Base-by-base conservation (phyloP, 345 rosid genomes). In the Camelina neglecta region DNA sequence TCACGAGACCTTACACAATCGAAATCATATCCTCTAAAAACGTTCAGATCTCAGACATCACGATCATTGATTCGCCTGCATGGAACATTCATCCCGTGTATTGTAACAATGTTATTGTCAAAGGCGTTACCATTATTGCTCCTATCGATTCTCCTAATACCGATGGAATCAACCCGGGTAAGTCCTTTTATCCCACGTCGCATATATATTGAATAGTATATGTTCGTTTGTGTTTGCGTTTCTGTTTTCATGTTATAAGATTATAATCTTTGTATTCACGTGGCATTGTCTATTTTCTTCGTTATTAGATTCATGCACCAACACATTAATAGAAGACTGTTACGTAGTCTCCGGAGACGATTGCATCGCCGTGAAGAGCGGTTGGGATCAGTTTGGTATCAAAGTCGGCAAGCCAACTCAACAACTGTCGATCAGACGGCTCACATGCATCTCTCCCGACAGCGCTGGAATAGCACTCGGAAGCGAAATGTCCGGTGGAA, bases 71-170 rank as follows among this genome's bases (percentile, higher is more conserved):
- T 72, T 93, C 98, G 1, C 98, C 98, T 12, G 83, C 95, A 15
- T 90, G 98, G 98, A 85, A 90, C 73, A 86, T 89, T 66, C 96
- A 93, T 73, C 97, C 97, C 6, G 83, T 83, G 6, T 93, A 90
- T 36, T 77, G 92, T 85, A 88, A 83, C 73, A 81, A 89, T 35
- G 84, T 95, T 51, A 60, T 88, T 55, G 81, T 92, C 21, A 86
- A 73, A 81, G 86, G 90, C 54, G 75, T 94, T 41, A 92, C 96
- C 4, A 79, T 95, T 75, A 70, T 92, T 6, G 97, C 97, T n/a
- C 99, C 97, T 2, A 88, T 89, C 3, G 80, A 77, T 26, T 82
- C 86, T 38, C 99, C 99, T n/a, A 95, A 92, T 70, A 92, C 97
- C 3, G 99, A 95, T 58, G 99, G 99, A 45, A 90, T 95, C 63